Percentiles rank a stretch among this genome's conserved stretches.
phyloP scores from a whole-genome alignment of 2,329 filamentous ascomycete genomes.

The Rutstroemia sydowiana region DNA sequence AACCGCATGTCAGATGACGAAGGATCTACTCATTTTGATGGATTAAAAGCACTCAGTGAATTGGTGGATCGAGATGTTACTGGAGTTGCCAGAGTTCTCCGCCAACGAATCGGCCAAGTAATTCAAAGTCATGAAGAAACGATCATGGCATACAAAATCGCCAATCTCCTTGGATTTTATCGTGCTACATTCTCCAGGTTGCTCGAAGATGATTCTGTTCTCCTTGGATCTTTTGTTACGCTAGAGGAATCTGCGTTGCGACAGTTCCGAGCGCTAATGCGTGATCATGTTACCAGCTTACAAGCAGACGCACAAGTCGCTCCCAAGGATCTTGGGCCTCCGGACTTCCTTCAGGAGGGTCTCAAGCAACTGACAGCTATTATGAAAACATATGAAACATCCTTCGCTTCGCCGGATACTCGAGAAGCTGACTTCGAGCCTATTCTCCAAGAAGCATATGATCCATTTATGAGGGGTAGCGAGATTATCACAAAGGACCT shows the following conservation, averaged over 20 bases:
- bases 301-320: conserved; percentile 65
- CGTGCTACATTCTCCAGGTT: conserved; percentile 75
- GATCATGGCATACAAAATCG: conserved; percentile 80
- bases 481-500: conserved; percentile 59
- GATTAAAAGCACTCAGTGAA: conserved; percentile 71
- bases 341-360: conserved; percentile 73
- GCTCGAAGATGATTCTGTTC: conserved; percentile 58
- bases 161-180: conserved; percentile 87
- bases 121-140: conserved; percentile 89
- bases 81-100: conserved; percentile 75
- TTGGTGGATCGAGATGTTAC: conserved; percentile 80
- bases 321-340: conserved; percentile 67
- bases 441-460: conserved; percentile 70
- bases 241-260: conserved; percentile 71
- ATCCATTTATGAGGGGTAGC: conserved; percentile 77
- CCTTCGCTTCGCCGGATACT: conserved; percentile 53
- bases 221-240: conserved; percentile 60
- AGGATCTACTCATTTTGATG: conserved; percentile 60
- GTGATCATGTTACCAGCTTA: conserved; percentile 69
- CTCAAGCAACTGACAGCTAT: conserved; percentile 71
- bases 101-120: conserved; percentile 83
- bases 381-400: conserved; percentile 82
- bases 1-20: conserved; percentile 53
- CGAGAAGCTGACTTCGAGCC: conserved; percentile 64
- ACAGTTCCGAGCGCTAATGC: conserved; percentile 75